Conservation (phyloP, 768 basidiomycete genomes). For the Mycena kentingensis region DNA sequence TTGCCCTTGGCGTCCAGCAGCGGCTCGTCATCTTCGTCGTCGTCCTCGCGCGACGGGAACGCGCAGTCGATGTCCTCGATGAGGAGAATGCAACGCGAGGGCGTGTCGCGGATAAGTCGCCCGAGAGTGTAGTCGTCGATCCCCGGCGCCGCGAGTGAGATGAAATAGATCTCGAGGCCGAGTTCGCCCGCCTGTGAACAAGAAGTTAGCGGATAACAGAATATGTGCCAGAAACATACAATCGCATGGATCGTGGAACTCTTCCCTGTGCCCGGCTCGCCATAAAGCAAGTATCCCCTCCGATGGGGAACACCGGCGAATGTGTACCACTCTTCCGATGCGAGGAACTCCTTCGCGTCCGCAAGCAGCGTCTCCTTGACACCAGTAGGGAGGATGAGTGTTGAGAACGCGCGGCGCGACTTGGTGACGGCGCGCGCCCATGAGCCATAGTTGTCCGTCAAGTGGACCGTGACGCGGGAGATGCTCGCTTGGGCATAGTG, state of each 20-base stretch:
- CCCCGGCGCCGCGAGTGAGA: constrained; percentile 48
- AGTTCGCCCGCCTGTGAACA: constrained; percentile 63
- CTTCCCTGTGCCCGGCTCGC: constrained; percentile 64
- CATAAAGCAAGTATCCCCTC: constrained; percentile 58
- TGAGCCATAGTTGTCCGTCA: constrained; percentile 25
- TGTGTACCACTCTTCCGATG: constrained; percentile 58
- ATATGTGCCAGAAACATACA: constrained; percentile 38
- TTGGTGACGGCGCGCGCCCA: constrained; percentile 27
- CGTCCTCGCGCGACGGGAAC: constrained; percentile 49
- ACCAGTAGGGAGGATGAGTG: constrained; percentile 31
- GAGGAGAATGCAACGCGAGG: background rate
- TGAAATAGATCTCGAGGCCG: constrained; percentile 77
- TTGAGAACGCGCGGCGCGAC: constrained; percentile 30
- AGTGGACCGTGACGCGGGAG: constrained; percentile 28
- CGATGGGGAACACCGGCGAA: constrained; percentile 61
- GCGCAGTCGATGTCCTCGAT: constrained; percentile 38
- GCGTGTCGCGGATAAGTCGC: constrained; percentile 1
- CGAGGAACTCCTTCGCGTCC: constrained; percentile 58
- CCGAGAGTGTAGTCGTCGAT: constrained; percentile 37
- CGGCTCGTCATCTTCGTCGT: constrained; percentile 29
- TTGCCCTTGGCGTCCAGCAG: constrained; percentile 4
- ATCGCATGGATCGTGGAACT: constrained; percentile 34
- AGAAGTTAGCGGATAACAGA: constrained; percentile 38
- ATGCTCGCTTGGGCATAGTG: constrained; percentile 28
- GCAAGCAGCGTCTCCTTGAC: constrained; percentile 39